Evolutionary conservation across 208 protist genomes (phyloP).

Genomic region (Trypanosoma caninum): DNA sequence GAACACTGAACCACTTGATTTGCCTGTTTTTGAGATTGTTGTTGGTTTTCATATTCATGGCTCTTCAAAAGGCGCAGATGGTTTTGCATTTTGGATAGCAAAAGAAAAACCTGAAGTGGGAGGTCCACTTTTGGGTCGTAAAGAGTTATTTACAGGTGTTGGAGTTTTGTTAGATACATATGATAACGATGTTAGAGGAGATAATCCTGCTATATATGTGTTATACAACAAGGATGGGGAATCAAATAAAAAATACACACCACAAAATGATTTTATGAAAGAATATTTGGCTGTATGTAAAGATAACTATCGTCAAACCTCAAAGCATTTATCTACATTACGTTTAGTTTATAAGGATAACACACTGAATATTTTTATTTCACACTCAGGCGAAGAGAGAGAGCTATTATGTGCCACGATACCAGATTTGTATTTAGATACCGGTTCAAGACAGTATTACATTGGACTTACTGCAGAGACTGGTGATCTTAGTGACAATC

Average conservation of each 20-base stretch:
- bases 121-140: constrained; percentile 65
- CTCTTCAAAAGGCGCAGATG: constrained; percentile 47
- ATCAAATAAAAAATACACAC: constrained; percentile 25
- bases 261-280: constrained; percentile 54
- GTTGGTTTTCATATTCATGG: constrained; percentile 69
- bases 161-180: constrained; percentile 87
- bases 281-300: constrained; percentile 49
- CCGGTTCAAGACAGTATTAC: constrained; percentile 32
- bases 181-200: constrained; percentile 78
- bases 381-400: constrained; percentile 31
- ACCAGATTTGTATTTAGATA: constrained; percentile 31
- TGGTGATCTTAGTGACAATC: constrained; percentile 46
- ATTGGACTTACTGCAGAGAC: constrained; percentile 73
- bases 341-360: constrained; percentile 49
- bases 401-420: constrained; percentile 51
- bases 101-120: constrained; percentile 22
- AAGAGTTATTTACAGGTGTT: constrained; percentile 64
- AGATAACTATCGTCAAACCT: constrained; percentile 46
- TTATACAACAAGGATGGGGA: constrained; percentile 36
- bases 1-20: constrained; percentile 73
- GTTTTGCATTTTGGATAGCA: constrained; percentile 79
- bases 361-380: constrained; percentile 43
- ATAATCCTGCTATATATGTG: constrained; percentile 80
- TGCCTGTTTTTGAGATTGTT: constrained; percentile 79
- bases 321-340: constrained; percentile 34